These are phyloP conservation scores for Euclidium syriacum DNA, from an alignment of 345 rosid genomes.

Conservation along the genomic window DNA sequence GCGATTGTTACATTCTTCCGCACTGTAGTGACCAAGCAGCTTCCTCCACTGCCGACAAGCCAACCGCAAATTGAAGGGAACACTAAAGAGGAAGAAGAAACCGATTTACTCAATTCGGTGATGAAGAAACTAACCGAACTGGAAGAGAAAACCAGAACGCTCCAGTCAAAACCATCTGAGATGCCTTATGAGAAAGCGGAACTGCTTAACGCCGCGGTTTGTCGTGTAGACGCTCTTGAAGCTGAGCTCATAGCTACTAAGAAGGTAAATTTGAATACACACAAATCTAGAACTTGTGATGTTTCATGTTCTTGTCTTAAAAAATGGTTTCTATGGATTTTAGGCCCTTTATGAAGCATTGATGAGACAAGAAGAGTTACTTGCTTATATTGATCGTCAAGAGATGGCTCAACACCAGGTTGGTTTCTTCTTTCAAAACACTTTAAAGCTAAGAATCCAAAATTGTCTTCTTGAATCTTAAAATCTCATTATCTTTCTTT, in stretches of 20 bases:
- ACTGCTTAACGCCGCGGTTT: conserved; percentile 90
- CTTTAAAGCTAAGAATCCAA: background rate
- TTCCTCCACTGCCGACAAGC: conserved; percentile 41
- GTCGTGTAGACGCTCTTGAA: conserved; percentile 95
- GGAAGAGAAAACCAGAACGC: conserved; percentile 80
- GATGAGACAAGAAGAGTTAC: conserved; percentile 95
- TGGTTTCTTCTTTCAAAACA: background rate
- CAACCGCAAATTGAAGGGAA: conserved; percentile 31
- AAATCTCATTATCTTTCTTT: background rate
- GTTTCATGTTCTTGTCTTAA: background rate
- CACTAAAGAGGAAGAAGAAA: conserved; percentile 38
- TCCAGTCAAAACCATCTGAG: conserved; percentile 84
- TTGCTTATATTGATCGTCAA: conserved; percentile 90
- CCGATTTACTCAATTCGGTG: conserved; percentile 63
- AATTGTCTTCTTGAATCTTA: background rate
- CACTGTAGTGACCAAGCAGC: conserved; percentile 42
- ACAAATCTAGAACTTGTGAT: background rate
- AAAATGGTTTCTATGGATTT: background rate
- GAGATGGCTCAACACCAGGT: conserved; percentile 70
- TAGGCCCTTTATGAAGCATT: conserved; percentile 92
- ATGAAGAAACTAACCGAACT: conserved; percentile 76
- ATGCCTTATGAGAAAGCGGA: conserved; percentile 99
- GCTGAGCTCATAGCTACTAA: conserved; percentile 98
- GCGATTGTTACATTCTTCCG: conserved; percentile 52
- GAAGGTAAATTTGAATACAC: conserved; percentile 49